These are phyloP conservation scores for Cucurbitaria berberidis DNA, from an alignment of 2,329 filamentous ascomycete genomes.

Conservation along the genomic window DNA sequence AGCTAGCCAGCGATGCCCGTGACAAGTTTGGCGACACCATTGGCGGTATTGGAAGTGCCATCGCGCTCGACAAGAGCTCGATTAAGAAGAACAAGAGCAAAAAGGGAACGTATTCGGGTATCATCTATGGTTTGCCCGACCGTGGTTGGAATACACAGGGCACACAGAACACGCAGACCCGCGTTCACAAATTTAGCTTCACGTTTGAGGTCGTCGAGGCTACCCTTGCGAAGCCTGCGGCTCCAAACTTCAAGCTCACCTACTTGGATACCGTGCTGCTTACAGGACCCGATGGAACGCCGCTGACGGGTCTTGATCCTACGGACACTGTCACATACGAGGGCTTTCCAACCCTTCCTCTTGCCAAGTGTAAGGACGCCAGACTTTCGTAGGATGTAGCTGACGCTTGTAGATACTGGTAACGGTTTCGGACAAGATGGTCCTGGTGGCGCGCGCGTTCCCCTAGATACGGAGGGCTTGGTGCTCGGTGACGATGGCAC, in stretches of 20 bases:
- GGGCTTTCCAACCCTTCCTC: conserved; percentile 67
- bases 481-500: conserved; percentile 64
- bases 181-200: conserved; percentile 71
- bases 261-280: conserved; percentile 72
- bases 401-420: conserved; percentile 54
- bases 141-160: conserved; percentile 75
- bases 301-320: conserved; percentile 55
- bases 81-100: conserved; percentile 62
- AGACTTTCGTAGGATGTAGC: not conserved
- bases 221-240: conserved; percentile 59
- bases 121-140: conserved; percentile 69
- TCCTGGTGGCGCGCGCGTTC: conserved; percentile 63
- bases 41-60: conserved; percentile 69
- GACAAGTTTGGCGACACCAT: conserved; percentile 75
- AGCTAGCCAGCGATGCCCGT: conserved; percentile 61
- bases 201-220: conserved; percentile 63
- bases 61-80: conserved; percentile 65
- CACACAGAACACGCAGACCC: conserved; percentile 70
- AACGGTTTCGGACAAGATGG: conserved; percentile 71
- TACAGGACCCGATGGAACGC: conserved; percentile 66
- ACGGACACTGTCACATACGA: conserved; percentile 52
- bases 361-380: conserved; percentile 57
- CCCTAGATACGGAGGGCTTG: conserved; percentile 71
- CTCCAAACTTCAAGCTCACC: conserved; percentile 65
- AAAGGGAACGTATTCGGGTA: conserved; percentile 61